Evolutionary conservation across 192 early-diverging fungal species (phyloP).

Genomic region (Linnemannia schmuckeri): DNA sequence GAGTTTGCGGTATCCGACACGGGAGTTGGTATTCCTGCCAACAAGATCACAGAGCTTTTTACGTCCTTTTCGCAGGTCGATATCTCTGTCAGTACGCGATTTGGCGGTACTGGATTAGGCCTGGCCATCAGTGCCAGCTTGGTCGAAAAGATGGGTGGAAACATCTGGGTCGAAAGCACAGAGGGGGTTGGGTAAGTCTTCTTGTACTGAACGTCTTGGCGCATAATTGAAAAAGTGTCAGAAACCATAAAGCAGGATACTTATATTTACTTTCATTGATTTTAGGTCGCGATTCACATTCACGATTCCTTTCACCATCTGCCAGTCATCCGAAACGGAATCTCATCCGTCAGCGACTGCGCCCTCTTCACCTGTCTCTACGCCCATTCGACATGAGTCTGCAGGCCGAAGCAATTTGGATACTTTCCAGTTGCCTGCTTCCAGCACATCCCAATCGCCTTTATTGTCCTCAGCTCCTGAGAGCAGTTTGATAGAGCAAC

Average conservation of each 20-base stretch:
- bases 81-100: slow-evolving; percentile 66
- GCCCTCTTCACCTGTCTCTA: slow-evolving; percentile 35
- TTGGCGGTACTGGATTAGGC: slow-evolving; percentile 75
- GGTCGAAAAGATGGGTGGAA: slow-evolving; percentile 75
- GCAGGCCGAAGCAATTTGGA: neutral
- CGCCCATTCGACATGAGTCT: neutral
- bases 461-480: neutral
- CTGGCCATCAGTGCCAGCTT: slow-evolving; percentile 74
- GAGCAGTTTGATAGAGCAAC: neutral
- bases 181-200: slow-evolving; percentile 68
- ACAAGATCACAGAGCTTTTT: slow-evolving; percentile 65
- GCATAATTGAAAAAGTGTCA: neutral
- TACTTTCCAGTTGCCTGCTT: neutral
- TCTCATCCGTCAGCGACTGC: slow-evolving; percentile 33
- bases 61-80: slow-evolving; percentile 77
- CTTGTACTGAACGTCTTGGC: slow-evolving; percentile 4
- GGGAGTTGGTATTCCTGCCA: slow-evolving; percentile 50
- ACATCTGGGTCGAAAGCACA: slow-evolving; percentile 72
- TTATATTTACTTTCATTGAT: neutral
- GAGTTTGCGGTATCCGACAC: slow-evolving; percentile 56
- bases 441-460: neutral
- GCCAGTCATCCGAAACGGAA: slow-evolving; percentile 42
- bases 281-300: slow-evolving; percentile 46
- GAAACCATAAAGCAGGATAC: neutral
- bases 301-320: slow-evolving; percentile 52